Base-by-base conservation (phyloP, 257 asterid genomes). In the Pogostemon cablin region DNA sequence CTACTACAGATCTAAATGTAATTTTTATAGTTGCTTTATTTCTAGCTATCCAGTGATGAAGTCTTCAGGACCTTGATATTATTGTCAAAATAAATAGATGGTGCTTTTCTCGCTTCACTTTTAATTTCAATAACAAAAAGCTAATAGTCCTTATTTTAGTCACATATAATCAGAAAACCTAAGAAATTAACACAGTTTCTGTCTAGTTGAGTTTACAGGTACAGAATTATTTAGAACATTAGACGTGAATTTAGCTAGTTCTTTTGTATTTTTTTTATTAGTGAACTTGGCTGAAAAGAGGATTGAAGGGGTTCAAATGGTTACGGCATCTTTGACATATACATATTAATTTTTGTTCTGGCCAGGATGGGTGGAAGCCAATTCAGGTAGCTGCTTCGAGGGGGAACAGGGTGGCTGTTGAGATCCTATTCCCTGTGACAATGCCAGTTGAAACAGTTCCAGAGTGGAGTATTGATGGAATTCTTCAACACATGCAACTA, bases 381-480 rank as follows among this genome's bases (percentile, higher is more conserved):
- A 74, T 91, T 80, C 93, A 89, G 71, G 90, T 85, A 65, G 96
- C 96, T 55, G 99, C 95, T 73, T 75, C 87, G 44, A 77, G 88
- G 67, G 96, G 91, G 65, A 83, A 85, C 83, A 83, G 79, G 77
- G 80, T 34, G 38, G 92, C 78, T 71, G 95, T 91, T 70, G 95
- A 91, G 81, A 81, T 92, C 77, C 95, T 95, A 69, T 78, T 85
- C 61, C 87, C 96, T 2, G 85, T 81, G 59, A 89, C 98, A 48
- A 63, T 71, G 6, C 90, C 76, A 69, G 53, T 80, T 64, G 44
- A 81, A 61, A 72, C 77, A 53, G 65, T 88, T 71, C 75, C 84
- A 42, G 84, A 87, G 38, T 95, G 99, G 99, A 87, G 81, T 74
- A 75, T 89, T 68, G 88, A 89, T 65, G 98, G 96, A 75, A 81